Base-by-base conservation (phyloP, 1,284 basidiomycete genomes). In the Leucoagaricus sp. region DNA sequence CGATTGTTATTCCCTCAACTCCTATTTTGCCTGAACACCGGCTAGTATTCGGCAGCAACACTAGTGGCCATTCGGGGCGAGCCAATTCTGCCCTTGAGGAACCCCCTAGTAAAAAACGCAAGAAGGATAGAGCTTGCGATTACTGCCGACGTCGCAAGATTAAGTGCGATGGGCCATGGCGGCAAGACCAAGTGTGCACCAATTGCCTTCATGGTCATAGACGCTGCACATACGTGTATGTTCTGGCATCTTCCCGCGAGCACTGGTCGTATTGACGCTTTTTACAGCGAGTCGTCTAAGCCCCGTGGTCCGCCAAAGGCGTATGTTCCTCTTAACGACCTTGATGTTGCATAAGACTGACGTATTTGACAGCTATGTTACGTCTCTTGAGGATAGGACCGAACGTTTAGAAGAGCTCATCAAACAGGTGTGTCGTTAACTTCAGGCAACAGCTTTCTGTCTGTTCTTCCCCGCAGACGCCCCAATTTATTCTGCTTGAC, bases 251-350 rank as follows among this genome's bases (percentile, higher is more conserved):
- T 42, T 28, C 19, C 58, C 47, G 38, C 40, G 17, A n/a, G 23
- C 57, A 50, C 57, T 58, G n/a, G 12, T 34, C 49, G 29, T 21
- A 51, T 60, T 28, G 55, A 60, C 53, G 54, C 42, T 50, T 42
- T 36, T 55, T 58, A 9, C 53, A 89, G 87, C n/a, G 87, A 89
- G 68, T 79, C 79, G 4, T 93, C 91, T 1, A 89, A 87, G 64
- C 87, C 91, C 52, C 80, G 93, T 58, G 91, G 92, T 0, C 92
- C 92, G 12, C 86, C 92, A 0, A 94, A 94, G 72, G 90, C 89
- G 82, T 93, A 55, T 29, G 65, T 60, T 19, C 28, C 9, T 28
- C 48, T 69, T 79, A 79, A 48, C 9, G n/a, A 21, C 17, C 13
- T 49, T 40, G 26, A 21, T 49, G 28, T 3, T 45, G n/a, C 26